Evolutionary conservation across 2,329 filamentous ascomycete species (phyloP).

Genomic region (Periconia sp.): DNA sequence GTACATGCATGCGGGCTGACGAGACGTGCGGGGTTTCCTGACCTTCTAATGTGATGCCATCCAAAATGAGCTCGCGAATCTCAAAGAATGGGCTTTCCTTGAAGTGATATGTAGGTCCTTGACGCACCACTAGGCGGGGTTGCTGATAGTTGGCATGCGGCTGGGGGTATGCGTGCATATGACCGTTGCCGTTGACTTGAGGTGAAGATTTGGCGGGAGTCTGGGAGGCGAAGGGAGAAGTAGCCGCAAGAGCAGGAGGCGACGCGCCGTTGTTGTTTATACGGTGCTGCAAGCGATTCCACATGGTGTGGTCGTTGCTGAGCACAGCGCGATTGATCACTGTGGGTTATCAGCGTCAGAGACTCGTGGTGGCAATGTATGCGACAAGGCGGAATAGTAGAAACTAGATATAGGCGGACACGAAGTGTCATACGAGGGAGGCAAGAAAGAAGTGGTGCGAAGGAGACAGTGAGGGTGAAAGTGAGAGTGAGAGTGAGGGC

Average conservation of each 20-base stretch:
- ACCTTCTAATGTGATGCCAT: conserved; percentile 73
- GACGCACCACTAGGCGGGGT: conserved; percentile 18
- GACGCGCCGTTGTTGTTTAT: conserved; percentile 44
- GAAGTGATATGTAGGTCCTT: conserved; percentile 52
- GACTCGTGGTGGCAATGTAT: not conserved
- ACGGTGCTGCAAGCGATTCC: conserved; percentile 45
- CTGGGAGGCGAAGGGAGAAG: conserved; percentile 15
- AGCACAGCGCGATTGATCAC: conserved; percentile 42
- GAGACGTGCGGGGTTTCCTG: conserved; percentile 36
- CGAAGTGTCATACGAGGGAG: not conserved
- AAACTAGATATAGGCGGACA: not conserved
- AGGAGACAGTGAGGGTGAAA: conserved; percentile 1
- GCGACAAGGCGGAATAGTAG: not conserved
- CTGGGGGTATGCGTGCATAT: conserved; percentile 22
- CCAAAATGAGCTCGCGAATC: conserved; percentile 65
- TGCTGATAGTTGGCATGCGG: conserved; percentile 16
- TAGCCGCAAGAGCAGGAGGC: conserved; percentile 20
- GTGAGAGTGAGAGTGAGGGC: not conserved
- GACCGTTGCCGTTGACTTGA: conserved; percentile 19
- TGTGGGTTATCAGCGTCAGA: conserved; percentile 17
- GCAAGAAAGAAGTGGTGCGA: conserved; percentile 1
- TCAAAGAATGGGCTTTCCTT: conserved; percentile 86
- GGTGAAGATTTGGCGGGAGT: conserved; percentile 18
- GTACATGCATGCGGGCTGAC: not conserved
- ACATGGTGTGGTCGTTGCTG: conserved; percentile 34